Percentiles rank a stretch among this genome's conserved stretches.
phyloP scores from a whole-genome alignment of 345 rosid genomes.

The Euphorbia tirucalli region DNA sequence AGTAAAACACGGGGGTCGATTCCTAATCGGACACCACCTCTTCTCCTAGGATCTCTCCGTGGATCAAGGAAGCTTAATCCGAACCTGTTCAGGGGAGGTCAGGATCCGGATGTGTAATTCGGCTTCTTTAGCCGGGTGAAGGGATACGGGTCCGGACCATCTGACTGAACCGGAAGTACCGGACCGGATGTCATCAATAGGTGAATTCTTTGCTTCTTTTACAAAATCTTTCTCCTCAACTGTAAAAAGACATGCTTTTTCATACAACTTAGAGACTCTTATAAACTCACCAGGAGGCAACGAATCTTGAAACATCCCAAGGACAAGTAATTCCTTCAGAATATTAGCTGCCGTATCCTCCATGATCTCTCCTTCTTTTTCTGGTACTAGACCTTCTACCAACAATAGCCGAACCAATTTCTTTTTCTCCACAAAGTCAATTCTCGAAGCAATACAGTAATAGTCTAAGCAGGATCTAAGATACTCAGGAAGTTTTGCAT shows the following conservation, averaged over 20 bases:
- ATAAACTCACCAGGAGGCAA: neutral
- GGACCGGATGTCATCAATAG: no score
- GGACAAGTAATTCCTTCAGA: neutral
- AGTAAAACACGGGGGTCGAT: no score
- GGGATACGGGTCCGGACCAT: no score
- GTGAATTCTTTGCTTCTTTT: neutral
- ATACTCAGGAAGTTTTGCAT: no score
- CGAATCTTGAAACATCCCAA: conserved; percentile 3
- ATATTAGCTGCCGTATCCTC: neutral
- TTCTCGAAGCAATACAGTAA: neutral
- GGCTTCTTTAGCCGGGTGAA: no score
- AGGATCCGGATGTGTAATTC: no score
- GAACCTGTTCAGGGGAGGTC: no score
- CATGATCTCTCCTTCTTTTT: neutral
- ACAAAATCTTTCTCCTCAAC: neutral
- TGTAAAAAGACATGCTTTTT: neutral
- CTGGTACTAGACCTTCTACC: neutral
- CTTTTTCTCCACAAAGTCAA: neutral
- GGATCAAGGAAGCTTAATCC: no score
- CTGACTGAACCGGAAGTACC: no score
- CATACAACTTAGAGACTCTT: neutral
- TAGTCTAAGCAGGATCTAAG: neutral
- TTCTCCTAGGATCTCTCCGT: no score
- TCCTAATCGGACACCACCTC: no score
- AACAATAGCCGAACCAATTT: neutral